Conservation (phyloP, 306 rosid species). For the Inga leiocalycina region DNA sequence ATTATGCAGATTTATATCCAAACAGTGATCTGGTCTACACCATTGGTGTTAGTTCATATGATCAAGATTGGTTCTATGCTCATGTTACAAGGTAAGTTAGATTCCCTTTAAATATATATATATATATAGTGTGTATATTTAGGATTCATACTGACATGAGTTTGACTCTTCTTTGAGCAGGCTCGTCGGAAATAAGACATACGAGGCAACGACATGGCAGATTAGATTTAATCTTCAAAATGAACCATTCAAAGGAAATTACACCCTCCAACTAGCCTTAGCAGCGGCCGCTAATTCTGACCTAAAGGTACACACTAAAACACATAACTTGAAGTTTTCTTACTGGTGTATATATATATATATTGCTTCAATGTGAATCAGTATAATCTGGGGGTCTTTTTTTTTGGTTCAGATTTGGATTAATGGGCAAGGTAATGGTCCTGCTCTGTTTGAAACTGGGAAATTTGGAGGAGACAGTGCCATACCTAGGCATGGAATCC, state of each 20-base stretch:
- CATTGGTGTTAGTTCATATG: slow-evolving; percentile 35
- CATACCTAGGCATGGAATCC: slow-evolving; percentile 91
- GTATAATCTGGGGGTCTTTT: neutral
- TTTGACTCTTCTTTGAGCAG: slow-evolving; percentile 33
- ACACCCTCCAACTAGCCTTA: slow-evolving; percentile 79
- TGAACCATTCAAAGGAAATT: slow-evolving; percentile 39
- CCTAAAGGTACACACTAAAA: slow-evolving; percentile 49
- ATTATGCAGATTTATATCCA: slow-evolving; percentile 57
- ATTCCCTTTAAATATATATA: neutral
- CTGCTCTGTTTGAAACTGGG: slow-evolving; percentile 52
- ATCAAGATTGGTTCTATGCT: slow-evolving; percentile 67
- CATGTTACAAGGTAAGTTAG: slow-evolving; percentile 51
- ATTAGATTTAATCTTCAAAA: slow-evolving; percentile 47
- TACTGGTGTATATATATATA: neutral
- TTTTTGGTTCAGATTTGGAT: slow-evolving; percentile 53
- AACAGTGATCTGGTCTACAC: slow-evolving; percentile 55
- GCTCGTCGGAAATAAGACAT: slow-evolving; percentile 48
- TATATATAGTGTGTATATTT: neutral
- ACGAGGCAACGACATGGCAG: slow-evolving; percentile 76
- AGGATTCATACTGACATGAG: neutral
- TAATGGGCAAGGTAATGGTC: slow-evolving; percentile 31
- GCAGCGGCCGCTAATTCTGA: slow-evolving; percentile 57
- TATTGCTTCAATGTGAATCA: neutral
- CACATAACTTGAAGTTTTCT: neutral
- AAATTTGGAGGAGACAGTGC: slow-evolving; percentile 72